These are phyloP conservation scores for Dioscorea dumetorum DNA, from an alignment of 106 monocot genomes.

Conservation along the genomic window DNA sequence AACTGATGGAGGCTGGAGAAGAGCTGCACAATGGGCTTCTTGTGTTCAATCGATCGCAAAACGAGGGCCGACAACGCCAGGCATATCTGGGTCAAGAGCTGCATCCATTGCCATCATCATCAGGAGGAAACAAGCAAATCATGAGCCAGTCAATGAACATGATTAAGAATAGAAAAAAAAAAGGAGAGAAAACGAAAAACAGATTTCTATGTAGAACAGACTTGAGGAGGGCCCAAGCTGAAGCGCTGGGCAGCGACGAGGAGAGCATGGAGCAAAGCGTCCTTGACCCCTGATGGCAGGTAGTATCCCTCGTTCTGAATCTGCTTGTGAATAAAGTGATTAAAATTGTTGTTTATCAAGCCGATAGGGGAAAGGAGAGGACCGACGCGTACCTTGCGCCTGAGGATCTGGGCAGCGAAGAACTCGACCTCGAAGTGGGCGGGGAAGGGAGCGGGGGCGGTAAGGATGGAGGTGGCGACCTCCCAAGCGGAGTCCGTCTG, in stretches of 20 bases:
- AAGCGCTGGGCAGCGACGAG: conserved; percentile 62
- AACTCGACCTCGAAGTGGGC: conserved; percentile 71
- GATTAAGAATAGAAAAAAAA: neutral
- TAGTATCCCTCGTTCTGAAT: conserved; percentile 69
- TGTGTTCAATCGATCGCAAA: conserved; percentile 59
- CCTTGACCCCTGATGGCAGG: conserved; percentile 44
- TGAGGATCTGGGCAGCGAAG: conserved; percentile 95
- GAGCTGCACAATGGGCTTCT: conserved; percentile 70
- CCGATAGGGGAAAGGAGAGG: neutral
- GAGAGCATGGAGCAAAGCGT: conserved; percentile 70
- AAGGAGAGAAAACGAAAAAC: too few relatives aligned
- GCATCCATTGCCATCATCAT: conserved; percentile 2
- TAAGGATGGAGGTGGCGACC: conserved; percentile 79
- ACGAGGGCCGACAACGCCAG: conserved; percentile 79
- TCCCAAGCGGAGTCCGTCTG: conserved; percentile 69
- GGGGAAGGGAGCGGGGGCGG: conserved; percentile 22
- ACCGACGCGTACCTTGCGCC: conserved; percentile 49
- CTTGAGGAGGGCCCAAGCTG: conserved; percentile 77
- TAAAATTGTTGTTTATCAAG: neutral
- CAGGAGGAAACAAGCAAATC: neutral
- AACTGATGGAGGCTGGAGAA: conserved; percentile 74
- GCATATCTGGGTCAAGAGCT: conserved; percentile 96
- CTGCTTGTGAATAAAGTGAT: conserved; percentile 6
- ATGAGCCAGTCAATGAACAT: neutral
- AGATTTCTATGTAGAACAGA: neutral